phyloP scores from a whole-genome alignment of 2,329 filamentous ascomycete species.

The Simplicillium aogashimaense region DNA sequence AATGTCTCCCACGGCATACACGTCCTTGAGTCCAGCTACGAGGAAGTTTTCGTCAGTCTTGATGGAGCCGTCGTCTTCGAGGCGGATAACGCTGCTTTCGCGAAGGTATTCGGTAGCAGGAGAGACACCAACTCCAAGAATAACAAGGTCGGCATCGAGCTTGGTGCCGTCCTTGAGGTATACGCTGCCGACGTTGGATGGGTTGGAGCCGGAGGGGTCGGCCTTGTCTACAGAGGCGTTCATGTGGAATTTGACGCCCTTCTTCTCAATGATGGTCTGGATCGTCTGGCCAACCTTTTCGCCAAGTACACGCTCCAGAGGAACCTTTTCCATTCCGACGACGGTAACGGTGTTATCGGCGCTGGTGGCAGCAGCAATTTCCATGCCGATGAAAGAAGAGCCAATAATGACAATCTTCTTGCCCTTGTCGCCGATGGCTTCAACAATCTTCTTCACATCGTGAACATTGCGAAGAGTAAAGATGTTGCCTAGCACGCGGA shows the following conservation, averaged over 20 bases:
- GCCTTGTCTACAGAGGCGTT: slow-evolving; percentile 75
- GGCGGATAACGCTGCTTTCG: slow-evolving; percentile 56
- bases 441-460: slow-evolving; percentile 62
- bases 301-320: slow-evolving; percentile 81
- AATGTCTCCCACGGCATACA: slow-evolving; percentile 92
- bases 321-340: slow-evolving; percentile 78
- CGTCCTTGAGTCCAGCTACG: slow-evolving; percentile 66
- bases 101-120: slow-evolving; percentile 78
- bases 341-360: slow-evolving; percentile 79
- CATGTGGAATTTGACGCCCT: slow-evolving; percentile 83
- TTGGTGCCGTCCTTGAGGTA: slow-evolving; percentile 76
- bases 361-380: slow-evolving; percentile 75
- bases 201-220: slow-evolving; percentile 55
- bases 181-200: slow-evolving; percentile 68
- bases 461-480: slow-evolving; percentile 74
- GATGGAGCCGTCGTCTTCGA: slow-evolving; percentile 80
- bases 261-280: slow-evolving; percentile 69
- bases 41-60: slow-evolving; percentile 71
- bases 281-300: slow-evolving; percentile 71
- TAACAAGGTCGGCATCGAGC: slow-evolving; percentile 79
- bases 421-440: slow-evolving; percentile 66
- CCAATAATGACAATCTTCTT: slow-evolving; percentile 93
- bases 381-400: slow-evolving; percentile 96
- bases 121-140: slow-evolving; percentile 81
- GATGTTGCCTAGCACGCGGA: slow-evolving; percentile 79